phyloP scores from a whole-genome alignment of 2,329 filamentous ascomycete species.

The Tolypocladium amazonense region DNA sequence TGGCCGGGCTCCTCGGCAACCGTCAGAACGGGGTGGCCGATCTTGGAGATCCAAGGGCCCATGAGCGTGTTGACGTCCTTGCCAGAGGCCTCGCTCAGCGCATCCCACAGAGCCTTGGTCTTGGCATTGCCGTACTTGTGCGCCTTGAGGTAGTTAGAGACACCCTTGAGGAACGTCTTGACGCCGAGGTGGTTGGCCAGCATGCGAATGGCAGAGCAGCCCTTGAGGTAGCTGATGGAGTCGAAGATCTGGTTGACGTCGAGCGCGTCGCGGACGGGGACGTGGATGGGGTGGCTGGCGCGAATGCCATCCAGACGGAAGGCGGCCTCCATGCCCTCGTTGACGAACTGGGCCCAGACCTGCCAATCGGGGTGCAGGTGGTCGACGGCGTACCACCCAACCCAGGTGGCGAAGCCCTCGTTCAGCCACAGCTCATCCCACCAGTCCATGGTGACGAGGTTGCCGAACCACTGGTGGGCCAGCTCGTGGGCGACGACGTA shows the following conservation, averaged over 20 bases:
- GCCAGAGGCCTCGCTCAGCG: slow-evolving; percentile 77
- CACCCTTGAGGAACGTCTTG: slow-evolving; percentile 81
- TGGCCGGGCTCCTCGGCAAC: slow-evolving; percentile 75
- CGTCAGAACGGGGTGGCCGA: slow-evolving; percentile 86
- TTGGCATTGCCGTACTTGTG: slow-evolving; percentile 86
- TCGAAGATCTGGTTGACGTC: slow-evolving; percentile 99
- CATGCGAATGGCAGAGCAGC: slow-evolving; percentile 95
- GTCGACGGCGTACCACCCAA: slow-evolving; percentile 88
- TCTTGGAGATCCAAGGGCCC: slow-evolving; percentile 90
- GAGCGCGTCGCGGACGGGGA: slow-evolving; percentile 83
- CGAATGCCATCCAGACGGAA: slow-evolving; percentile 84
- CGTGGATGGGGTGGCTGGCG: slow-evolving; percentile 91
- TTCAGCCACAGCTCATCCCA: slow-evolving; percentile 92
- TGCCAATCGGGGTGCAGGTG: slow-evolving; percentile 95
- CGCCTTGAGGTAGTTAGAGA: slow-evolving; percentile 78
- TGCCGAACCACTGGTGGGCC: slow-evolving; percentile 93
- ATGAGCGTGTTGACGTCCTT: slow-evolving; percentile 81
- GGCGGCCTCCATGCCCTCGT: slow-evolving; percentile 86
- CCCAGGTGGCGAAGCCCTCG: slow-evolving; percentile 97
- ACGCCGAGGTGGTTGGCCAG: slow-evolving; percentile 80
- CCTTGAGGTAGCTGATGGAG: slow-evolving; percentile 91
- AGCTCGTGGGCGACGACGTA: slow-evolving; percentile 98
- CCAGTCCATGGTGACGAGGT: slow-evolving; percentile 95
- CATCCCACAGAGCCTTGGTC: slow-evolving; percentile 83
- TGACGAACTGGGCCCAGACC: slow-evolving; percentile 94